Base-by-base conservation (phyloP, 108 stramenopile species). In the Skeletonema tropicum region DNA sequence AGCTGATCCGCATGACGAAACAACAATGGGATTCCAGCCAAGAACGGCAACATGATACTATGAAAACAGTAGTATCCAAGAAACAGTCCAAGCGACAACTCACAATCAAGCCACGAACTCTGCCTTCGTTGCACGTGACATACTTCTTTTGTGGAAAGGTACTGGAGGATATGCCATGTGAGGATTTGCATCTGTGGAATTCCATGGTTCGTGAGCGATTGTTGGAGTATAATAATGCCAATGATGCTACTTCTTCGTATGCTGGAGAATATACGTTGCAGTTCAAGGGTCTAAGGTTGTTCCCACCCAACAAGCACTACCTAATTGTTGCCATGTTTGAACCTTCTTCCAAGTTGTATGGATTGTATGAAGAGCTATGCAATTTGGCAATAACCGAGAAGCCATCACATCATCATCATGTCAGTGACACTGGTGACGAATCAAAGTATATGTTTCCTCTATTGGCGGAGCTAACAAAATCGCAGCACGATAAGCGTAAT, bases 111-210 rank as follows among this genome's bases (percentile, higher is more conserved):
- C 67, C 74, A 13, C 80, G 85, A 83, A 79, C 83, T 8, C 64
- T 39, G n/a, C 11, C 46, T 48, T 89, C 88, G 1, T 67, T 89
- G 31, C 88, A 89, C 70, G 79, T 89, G 88, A 89, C 88, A 52
- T 79, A 82, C 23, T 89, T 89, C 66, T 89, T 89, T 77, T 79
- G 73, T 11, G 88, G 88, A 30, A 84, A 71, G 57, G 69, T 71
- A 8, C 70, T 89, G 21, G 70, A 78, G 35, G 62, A 70, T 25
- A 72, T 89, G 64, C 52, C 88, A 29, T 7, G 15, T 29, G 77
- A 82, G 1, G 80, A 89, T 60, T 17, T 89, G 12, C 25, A 17
- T 25, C 36, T 58, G 14, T 86, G 84, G 83, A 57, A 88, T 26
- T 17, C 33, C 10, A 74, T 66, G 64, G 57, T 88, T n/a, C 25